These are phyloP conservation scores for Venturia pyrina DNA, from an alignment of 2,329 filamentous ascomycete genomes.

Conservation along the genomic window DNA sequence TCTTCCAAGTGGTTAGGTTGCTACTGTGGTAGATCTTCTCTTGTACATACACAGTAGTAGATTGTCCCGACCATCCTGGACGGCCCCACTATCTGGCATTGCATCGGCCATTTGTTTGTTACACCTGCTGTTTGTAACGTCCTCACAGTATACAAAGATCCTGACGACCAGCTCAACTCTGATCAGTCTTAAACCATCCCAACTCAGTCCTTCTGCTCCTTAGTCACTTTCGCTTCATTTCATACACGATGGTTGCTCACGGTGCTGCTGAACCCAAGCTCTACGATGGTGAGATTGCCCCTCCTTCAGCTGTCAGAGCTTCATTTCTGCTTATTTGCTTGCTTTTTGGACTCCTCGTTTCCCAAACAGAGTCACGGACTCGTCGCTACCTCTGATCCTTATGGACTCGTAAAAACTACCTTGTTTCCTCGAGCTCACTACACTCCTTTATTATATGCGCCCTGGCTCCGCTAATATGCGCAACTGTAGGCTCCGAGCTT, in stretches of 20 bases:
- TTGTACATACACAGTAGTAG: too few relatives aligned
- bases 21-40: neutral
- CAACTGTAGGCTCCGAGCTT: slow-evolving; percentile 43
- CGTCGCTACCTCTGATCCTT: neutral
- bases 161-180: neutral
- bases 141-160: neutral
- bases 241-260: slow-evolving; percentile 40
- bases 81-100: neutral
- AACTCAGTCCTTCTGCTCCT: neutral
- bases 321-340: slow-evolving; percentile 12
- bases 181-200: neutral
- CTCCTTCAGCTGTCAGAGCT: slow-evolving; percentile 5
- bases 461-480: neutral
- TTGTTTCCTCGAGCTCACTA: neutral
- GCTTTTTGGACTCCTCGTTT: neutral
- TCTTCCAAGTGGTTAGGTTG: too few relatives aligned
- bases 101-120: neutral
- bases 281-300: slow-evolving; percentile 42
- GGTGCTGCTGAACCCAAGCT: slow-evolving; percentile 49
- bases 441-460: neutral
- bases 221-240: neutral
- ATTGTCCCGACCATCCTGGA: neutral
- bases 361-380: neutral
- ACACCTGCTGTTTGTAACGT: neutral
- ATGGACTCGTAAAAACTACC: neutral